Percentiles rank a stretch among this genome's conserved stretches.
Evolutionary conservation across 2,329 filamentous ascomycete genomes (phyloP).

Genomic region (Calonectria ilicicola): DNA sequence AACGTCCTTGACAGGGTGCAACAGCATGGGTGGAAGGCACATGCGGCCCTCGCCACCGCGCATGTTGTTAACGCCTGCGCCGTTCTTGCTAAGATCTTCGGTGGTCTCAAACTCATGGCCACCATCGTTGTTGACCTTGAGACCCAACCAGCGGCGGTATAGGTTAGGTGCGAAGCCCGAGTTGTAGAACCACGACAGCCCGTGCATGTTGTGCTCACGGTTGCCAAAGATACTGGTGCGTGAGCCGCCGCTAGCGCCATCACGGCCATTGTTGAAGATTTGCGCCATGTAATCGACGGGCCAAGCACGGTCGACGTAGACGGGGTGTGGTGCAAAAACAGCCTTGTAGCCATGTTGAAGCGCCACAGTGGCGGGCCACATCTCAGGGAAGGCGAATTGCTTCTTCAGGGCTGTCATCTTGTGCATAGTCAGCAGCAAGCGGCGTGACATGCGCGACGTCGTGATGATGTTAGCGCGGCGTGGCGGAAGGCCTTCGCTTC

Average conservation of each 20-base stretch:
- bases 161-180: slow-evolving; percentile 84
- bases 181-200: slow-evolving; percentile 93
- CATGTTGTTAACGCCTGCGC: slow-evolving; percentile 63
- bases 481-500: slow-evolving; percentile 68
- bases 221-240: slow-evolving; percentile 82
- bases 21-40: slow-evolving; percentile 89
- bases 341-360: slow-evolving; percentile 94
- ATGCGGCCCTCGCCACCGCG: slow-evolving; percentile 82
- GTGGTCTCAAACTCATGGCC: slow-evolving; percentile 81
- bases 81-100: slow-evolving; percentile 64
- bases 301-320: slow-evolving; percentile 91
- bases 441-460: slow-evolving; percentile 83
- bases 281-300: slow-evolving; percentile 81
- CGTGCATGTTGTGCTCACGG: slow-evolving; percentile 88
- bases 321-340: slow-evolving; percentile 89
- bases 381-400: slow-evolving; percentile 93
- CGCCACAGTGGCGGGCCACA: slow-evolving; percentile 92
- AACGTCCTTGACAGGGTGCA: slow-evolving; percentile 89
- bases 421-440: slow-evolving; percentile 89
- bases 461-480: slow-evolving; percentile 92
- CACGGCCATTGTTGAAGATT: slow-evolving; percentile 83
- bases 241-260: slow-evolving; percentile 80
- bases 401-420: slow-evolving; percentile 86
- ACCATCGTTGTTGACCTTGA: slow-evolving; percentile 82
- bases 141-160: slow-evolving; percentile 88